phyloP scores from a whole-genome alignment of 2,329 filamentous ascomycete species.

The Neobulgaria alba region DNA sequence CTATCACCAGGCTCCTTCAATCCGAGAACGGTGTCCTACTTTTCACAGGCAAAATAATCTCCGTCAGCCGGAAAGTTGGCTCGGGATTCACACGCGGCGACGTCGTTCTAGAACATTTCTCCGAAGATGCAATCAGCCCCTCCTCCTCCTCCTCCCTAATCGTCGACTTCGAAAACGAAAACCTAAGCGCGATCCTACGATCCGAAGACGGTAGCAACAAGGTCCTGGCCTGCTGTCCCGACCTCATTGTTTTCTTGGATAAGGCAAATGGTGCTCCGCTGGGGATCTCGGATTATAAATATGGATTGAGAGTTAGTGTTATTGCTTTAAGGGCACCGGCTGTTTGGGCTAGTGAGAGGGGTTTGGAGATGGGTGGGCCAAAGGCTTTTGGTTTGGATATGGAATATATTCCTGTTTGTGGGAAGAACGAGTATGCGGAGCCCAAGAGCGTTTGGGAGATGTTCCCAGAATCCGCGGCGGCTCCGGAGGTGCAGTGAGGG shows the following conservation, averaged over 20 bases:
- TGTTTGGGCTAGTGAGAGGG: constrained; percentile 36
- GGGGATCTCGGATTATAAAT: constrained; percentile 41
- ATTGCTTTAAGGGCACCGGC: constrained; percentile 42
- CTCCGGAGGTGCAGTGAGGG: constrained; percentile 2
- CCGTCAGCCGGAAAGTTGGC: constrained; percentile 21
- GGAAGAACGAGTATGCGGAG: constrained; percentile 14
- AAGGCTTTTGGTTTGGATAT: constrained; percentile 31
- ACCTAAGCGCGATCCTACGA: constrained; percentile 20
- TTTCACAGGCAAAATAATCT: constrained; percentile 25
- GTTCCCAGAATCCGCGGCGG: too few relatives aligned
- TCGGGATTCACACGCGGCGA: constrained; percentile 25
- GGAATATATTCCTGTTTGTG: constrained; percentile 18
- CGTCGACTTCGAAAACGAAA: constrained; percentile 28
- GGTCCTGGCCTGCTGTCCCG: constrained; percentile 23
- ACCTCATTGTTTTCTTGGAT: constrained; percentile 32
- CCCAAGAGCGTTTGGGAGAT: constrained; percentile 27
- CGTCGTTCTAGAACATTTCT: constrained; percentile 18
- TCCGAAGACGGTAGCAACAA: constrained; percentile 12
- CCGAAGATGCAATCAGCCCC: constrained; percentile 1
- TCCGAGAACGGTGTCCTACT: constrained; percentile 23
- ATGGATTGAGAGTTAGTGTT: constrained; percentile 41
- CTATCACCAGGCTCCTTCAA: constrained; percentile 19
- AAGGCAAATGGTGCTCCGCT: constrained; percentile 40
- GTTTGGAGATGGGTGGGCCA: constrained; percentile 34
- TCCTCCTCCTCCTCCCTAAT: constrained; percentile 7